Percentiles rank a stretch among this genome's conserved stretches.
Evolutionary conservation across 306 rosid species (phyloP).

Genomic region (Adenanthera pavonina): DNA sequence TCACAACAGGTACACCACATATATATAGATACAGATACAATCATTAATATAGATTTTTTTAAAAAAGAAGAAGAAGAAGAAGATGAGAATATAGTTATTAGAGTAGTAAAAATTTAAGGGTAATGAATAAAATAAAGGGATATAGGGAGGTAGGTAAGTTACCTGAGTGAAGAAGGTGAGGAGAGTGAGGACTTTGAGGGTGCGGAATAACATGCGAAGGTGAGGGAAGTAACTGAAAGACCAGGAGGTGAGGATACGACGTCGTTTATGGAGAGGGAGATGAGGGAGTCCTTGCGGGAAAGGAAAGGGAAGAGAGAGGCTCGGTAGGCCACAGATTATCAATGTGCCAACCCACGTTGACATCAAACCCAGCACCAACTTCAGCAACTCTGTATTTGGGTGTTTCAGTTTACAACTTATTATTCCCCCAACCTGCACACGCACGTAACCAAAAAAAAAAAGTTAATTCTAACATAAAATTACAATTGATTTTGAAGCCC

Average conservation of each 20-base stretch:
- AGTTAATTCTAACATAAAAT: neutral
- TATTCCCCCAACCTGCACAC: constrained; percentile 55
- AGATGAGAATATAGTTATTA: too few species aligned
- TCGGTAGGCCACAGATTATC: constrained; percentile 51
- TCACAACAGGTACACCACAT: too few species aligned
- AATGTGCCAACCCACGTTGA: constrained; percentile 73
- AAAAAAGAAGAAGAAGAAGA: too few species aligned
- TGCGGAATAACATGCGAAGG: constrained; percentile 50
- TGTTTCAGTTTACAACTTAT: constrained; percentile 58
- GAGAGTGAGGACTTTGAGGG: constrained; percentile 63
- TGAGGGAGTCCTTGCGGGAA: constrained; percentile 47
- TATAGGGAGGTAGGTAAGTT: neutral
- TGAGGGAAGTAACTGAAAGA: constrained; percentile 52
- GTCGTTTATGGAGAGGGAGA: constrained; percentile 48
- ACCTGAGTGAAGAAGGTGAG: constrained; percentile 80
- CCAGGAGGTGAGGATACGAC: constrained; percentile 54
- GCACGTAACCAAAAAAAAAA: neutral
- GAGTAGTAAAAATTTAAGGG: too few species aligned
- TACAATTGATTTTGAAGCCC: too few species aligned
- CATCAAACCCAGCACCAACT: constrained; percentile 49
- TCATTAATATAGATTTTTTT: too few species aligned
- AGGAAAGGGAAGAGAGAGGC: constrained; percentile 55
- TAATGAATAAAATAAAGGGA: too few species aligned
- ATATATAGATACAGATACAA: too few species aligned
- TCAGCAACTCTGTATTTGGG: constrained; percentile 54